These are phyloP conservation scores for Globisporangium paroecandrum DNA, from an alignment of 352 stramenopile species.

Conservation along the genomic window DNA sequence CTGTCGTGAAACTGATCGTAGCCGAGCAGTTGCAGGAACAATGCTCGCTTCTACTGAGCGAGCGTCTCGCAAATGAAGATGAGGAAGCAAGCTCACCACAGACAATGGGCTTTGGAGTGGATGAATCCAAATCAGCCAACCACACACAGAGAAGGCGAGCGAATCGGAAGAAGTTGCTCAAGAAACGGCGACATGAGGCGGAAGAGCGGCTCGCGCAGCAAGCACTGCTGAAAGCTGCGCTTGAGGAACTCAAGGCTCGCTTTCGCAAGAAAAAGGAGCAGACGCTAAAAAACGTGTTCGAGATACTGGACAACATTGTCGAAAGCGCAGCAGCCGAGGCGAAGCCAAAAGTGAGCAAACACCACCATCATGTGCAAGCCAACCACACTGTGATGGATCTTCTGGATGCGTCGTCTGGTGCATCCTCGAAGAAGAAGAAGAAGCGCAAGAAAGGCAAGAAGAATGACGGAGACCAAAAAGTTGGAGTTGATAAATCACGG, in stretches of 20 bases:
- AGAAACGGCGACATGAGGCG: slow-evolving; percentile 48
- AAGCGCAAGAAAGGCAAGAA: slow-evolving; percentile 26
- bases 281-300: slow-evolving; percentile 20
- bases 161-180: slow-evolving; percentile 64
- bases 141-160: slow-evolving; percentile 58
- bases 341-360: slow-evolving; percentile 6
- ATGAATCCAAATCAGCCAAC: slow-evolving; percentile 20
- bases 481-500: not conserved
- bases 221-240: slow-evolving; percentile 31
- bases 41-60: slow-evolving; percentile 61
- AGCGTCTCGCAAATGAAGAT: slow-evolving; percentile 46
- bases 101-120: not conserved
- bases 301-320: slow-evolving; percentile 44
- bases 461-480: not conserved
- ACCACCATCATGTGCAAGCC: not conserved
- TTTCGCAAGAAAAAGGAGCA: slow-evolving; percentile 30
- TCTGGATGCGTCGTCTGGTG: not conserved
- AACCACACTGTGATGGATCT: slow-evolving; percentile 12
- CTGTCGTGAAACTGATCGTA: slow-evolving; percentile 60
- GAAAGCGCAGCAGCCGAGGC: slow-evolving; percentile 24
- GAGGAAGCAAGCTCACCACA: slow-evolving; percentile 15
- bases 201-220: slow-evolving; percentile 36
- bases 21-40: slow-evolving; percentile 72
- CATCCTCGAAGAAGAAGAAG: slow-evolving; percentile 18
- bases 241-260: slow-evolving; percentile 38